These are phyloP conservation scores for Calonectria pauciramosa DNA, from an alignment of 2,329 filamentous ascomycete genomes.

Conservation along the genomic window DNA sequence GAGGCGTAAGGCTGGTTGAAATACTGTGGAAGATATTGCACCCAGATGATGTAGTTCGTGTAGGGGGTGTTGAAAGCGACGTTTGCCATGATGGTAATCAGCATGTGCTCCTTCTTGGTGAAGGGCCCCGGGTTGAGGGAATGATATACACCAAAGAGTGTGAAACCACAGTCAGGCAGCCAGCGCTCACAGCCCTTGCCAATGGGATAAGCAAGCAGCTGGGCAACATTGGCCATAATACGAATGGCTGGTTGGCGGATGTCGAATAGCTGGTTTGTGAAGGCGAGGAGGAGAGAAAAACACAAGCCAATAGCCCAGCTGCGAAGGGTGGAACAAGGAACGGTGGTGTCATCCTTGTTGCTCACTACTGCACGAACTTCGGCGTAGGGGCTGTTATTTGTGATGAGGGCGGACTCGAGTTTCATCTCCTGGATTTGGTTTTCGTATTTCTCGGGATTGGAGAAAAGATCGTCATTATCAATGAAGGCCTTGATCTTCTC, in stretches of 20 bases:
- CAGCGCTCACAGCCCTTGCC: slow-evolving; percentile 64
- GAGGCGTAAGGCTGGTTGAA: slow-evolving; percentile 68
- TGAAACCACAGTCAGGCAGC: slow-evolving; percentile 66
- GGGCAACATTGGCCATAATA: slow-evolving; percentile 68
- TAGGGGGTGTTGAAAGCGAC: slow-evolving; percentile 67
- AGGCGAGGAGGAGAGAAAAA: slow-evolving; percentile 63
- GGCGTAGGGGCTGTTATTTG: slow-evolving; percentile 69
- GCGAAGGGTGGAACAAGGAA: slow-evolving; percentile 67
- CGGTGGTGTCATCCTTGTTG: slow-evolving; percentile 65
- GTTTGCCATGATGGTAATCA: slow-evolving; percentile 75
- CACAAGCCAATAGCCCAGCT: slow-evolving; percentile 68
- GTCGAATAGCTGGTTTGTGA: slow-evolving; percentile 70
- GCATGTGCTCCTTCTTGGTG: slow-evolving; percentile 72
- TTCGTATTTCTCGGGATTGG: slow-evolving; percentile 61
- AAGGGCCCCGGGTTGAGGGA: slow-evolving; percentile 70
- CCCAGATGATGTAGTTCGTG: slow-evolving; percentile 69
- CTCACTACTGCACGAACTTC: slow-evolving; percentile 69
- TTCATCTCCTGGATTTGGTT: slow-evolving; percentile 68
- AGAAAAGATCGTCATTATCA: slow-evolving; percentile 60
- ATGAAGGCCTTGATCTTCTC: slow-evolving; percentile 58
- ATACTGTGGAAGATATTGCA: slow-evolving; percentile 65
- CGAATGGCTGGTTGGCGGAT: slow-evolving; percentile 68
- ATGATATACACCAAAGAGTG: slow-evolving; percentile 59
- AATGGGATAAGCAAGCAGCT: slow-evolving; percentile 68
- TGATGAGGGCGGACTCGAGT: slow-evolving; percentile 67